A percentile compares a stretch with the other conserved stretches of the same genome.
phyloP scores from a whole-genome alignment of 2,329 filamentous ascomycete genomes.

The Botryotinia globosa region DNA sequence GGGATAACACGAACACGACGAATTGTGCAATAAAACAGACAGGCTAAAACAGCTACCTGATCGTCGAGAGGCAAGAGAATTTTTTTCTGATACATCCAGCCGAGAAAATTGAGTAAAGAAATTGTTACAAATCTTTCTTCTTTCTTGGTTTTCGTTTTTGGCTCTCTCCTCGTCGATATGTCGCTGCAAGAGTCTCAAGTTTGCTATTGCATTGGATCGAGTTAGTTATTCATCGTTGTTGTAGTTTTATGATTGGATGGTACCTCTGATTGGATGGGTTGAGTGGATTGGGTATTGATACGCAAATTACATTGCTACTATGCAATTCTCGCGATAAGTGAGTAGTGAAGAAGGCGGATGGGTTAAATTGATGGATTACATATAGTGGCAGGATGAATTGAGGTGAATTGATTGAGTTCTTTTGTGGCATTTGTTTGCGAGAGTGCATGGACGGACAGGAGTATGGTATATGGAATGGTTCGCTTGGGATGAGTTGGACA shows the following conservation, averaged over 20 bases:
- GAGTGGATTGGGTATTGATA: constrained; percentile 1
- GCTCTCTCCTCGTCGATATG: not conserved
- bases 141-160: not conserved
- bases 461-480: constrained; percentile 6
- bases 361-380: constrained; percentile 15
- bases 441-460: not conserved
- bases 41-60: not conserved
- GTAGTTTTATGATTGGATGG: constrained; percentile 11
- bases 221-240: constrained; percentile 14
- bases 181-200: not conserved
- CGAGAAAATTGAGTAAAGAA: not conserved
- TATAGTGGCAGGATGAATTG: not conserved
- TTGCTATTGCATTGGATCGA: constrained; percentile 1
- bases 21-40: constrained; percentile 4
- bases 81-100: not conserved
- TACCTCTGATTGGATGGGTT: not conserved
- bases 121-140: not conserved
- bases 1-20: constrained; percentile 14
- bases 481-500: not conserved
- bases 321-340: constrained; percentile 2
- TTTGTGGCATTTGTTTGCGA: constrained; percentile 15
- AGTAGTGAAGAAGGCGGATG: not conserved
- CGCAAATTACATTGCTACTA: not conserved
- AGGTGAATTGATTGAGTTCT: not conserved
- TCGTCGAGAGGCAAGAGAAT: not conserved